Evolutionary conservation across 768 basidiomycete genomes (phyloP), one percentile per base, ranked within the genome.

Genomic region (Filobasidium wieringae): DNA sequence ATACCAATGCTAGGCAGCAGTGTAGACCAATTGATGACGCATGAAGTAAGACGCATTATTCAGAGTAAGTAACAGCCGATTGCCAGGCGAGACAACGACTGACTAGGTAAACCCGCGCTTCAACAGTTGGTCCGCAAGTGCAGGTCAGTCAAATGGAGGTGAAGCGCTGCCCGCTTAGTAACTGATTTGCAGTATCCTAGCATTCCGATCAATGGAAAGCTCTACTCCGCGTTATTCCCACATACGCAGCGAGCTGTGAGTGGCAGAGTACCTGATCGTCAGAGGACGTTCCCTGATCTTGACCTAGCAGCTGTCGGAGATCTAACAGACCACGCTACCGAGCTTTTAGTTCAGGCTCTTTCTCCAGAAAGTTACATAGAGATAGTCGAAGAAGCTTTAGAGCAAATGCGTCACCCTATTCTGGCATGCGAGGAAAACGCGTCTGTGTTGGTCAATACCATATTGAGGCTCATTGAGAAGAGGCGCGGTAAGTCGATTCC

Each of bases 151-250:
- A 26, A 24, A 26, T 4, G 34, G 2, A 27, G 34, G 22, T 14
- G 4, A 29, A 2, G n/a, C n/a, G 12, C 14, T 31, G 8, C 19
- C 24, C n/a, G 15, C 6, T 27, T 15, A 17, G 47, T 40, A 8
- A 27, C 52, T 53, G 36, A 53, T 39, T 39, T 32, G n/a, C n/a
- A n/a, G n/a, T n/a, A n/a, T n/a, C n/a, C n/a, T 30, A 58, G 57
- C 43, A 37, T 12, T 39, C 34, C 19, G 22, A 15, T 15, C 36
- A 51, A 27, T 58, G 57, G 57, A 31, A 52, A 33, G 50, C 57
- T 4, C 26, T 58, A 2, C 51, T 58, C 6, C 33, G 47, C n/a
- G 51, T 58, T 17, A 29, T 58, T n/a, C 57, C 57, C 34, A 31
- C 32, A 11, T 40, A 51, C 26, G 39, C 57, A 7, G n/a, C 51